Evolutionary conservation across 768 basidiomycete species (phyloP), one percentile per base, ranked within the genome.

Genomic region (Lyophyllum atratum): DNA sequence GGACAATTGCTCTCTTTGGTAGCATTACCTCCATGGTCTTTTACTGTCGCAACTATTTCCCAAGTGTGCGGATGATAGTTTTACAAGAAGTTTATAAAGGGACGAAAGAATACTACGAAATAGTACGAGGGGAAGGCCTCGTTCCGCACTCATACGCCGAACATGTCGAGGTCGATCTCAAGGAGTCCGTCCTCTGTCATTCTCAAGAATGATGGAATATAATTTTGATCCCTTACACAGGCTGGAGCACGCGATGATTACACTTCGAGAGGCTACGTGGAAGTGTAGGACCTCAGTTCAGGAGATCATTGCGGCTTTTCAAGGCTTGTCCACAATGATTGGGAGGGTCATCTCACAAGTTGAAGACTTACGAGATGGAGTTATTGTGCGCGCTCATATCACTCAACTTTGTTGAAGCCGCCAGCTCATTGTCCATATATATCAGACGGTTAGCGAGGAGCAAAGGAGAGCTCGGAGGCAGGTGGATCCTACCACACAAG

Each of bases 1-100:
- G 59, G 10, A 47, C 28, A 1, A 50, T 60, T 28, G 51, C 53
- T 10, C 52, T 59, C 34, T 44, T 59, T 19, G 54, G 46, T 12
- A 39, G 52, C 26, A 2, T 54, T 1, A 6, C 17, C 12, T 50
- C 55, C 6, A 22, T 33, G 10, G 5, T 57, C 21, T 6, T 57
- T 11, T 58, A 39, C 9, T 39, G 19, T 25, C 34, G 29, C 21
- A 8, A 28, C 17, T 55, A 51, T 12, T 14, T 58, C 12, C 56
- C 56, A 21, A 43, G 28, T 14, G 34, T 42, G 6, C 48, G 46
- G 25, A 49, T 60, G 12, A 46, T 42, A 11, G 33, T 33, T 11
- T 31, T 60, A 33, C 39, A 56, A n/a, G 54, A 60, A 48, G 10
- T 60, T 1, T 37, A 52, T 1, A 12, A 19, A 4, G 54, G 56